Conservation (phyloP, 176 grass and related monocot genomes). For the Oryza rufipogon region DNA sequence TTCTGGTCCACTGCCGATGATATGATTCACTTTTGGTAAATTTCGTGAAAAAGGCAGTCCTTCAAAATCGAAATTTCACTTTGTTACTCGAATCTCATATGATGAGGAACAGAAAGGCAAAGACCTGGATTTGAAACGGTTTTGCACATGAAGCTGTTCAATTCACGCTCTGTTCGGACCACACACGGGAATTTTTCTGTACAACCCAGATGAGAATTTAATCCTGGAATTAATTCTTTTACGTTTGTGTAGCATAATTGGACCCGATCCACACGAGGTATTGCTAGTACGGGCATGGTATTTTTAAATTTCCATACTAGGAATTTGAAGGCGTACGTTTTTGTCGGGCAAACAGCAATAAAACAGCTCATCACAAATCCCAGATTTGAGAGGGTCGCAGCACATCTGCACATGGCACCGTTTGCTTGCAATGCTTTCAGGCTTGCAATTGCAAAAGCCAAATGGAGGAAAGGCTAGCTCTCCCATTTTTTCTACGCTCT, state of each 20-base stretch:
- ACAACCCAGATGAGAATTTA: no score
- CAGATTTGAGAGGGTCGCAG: neutral
- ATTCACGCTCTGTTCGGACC: no score
- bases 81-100: no score
- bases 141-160: no score
- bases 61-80: neutral
- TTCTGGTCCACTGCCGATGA: no score
- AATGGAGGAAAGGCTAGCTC: neutral
- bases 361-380: neutral
- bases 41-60: neutral
- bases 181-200: no score
- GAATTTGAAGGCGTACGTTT: neutral
- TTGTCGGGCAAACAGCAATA: neutral
- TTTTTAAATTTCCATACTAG: neutral
- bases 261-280: neutral
- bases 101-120: no score
- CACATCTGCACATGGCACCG: neutral
- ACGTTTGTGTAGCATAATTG: no score
- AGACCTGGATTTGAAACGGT: no score
- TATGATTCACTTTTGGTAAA: neutral
- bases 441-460: neutral
- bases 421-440: neutral
- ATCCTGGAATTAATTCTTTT: no score
- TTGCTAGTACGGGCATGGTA: neutral
- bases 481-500: no score